A percentile compares a stretch with the other conserved stretches of the same genome.
Evolutionary conservation across 2,329 filamentous ascomycete genomes (phyloP).

Genomic region (Diaporthe batatas): DNA sequence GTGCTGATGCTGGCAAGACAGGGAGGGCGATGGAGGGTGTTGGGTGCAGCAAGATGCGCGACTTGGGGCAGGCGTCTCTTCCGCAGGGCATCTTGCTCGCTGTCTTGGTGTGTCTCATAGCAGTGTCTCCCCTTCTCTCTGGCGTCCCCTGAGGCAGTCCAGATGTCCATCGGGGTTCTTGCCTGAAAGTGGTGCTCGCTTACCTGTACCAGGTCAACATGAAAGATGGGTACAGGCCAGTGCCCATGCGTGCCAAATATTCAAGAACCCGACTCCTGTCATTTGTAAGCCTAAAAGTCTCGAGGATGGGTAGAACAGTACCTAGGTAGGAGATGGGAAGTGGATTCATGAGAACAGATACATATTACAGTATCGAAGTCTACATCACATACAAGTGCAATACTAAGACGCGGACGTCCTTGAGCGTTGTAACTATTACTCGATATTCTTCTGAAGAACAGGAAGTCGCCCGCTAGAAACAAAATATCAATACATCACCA

Average conservation of each 20-base stretch:
- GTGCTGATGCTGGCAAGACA: neutral
- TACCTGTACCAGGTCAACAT: neutral
- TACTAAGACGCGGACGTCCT: neutral
- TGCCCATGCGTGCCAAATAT: neutral
- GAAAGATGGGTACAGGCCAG: neutral
- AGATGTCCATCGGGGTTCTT: neutral
- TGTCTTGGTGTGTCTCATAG: neutral
- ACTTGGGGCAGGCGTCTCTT: too few relatives aligned
- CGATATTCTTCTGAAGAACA: neutral
- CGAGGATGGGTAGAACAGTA: neutral
- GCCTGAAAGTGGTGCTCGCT: neutral
- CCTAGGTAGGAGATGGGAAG: neutral
- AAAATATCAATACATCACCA: conserved; percentile 9
- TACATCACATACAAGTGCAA: neutral
- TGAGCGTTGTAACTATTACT: neutral
- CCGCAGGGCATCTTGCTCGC: neutral
- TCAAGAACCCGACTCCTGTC: neutral
- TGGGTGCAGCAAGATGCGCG: neutral
- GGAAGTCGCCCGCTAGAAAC: conserved; percentile 11
- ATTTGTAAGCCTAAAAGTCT: too few relatives aligned
- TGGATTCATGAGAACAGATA: neutral
- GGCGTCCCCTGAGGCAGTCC: neutral
- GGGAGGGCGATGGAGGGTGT: neutral
- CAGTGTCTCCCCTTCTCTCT: neutral
- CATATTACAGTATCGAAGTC: neutral